Evolutionary conservation across 129 eudicot genomes (phyloP).

Genomic region (Kitagawia praeruptora): DNA sequence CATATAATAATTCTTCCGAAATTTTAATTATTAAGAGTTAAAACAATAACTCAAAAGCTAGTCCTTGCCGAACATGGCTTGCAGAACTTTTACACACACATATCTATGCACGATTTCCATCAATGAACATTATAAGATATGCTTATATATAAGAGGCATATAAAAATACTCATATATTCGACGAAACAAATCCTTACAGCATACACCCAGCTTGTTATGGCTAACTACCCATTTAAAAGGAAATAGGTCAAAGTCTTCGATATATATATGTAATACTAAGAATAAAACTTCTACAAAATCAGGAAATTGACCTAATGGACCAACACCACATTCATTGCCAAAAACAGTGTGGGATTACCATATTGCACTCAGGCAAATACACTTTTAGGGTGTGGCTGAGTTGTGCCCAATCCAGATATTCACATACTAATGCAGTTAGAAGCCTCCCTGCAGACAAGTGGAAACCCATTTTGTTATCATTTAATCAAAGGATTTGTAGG

Average conservation of each 20-base stretch:
- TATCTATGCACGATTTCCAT: neutral
- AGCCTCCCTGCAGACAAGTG: conserved; percentile 63
- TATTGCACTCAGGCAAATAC: conserved; percentile 80
- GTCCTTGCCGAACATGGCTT: neutral
- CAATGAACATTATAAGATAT: neutral
- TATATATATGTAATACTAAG: neutral
- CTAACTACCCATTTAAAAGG: neutral
- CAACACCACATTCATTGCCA: neutral
- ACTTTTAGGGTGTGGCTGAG: conserved; percentile 84
- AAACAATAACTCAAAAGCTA: neutral
- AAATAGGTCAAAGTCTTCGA: neutral
- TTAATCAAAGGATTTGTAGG: neutral
- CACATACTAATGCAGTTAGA: conserved; percentile 80
- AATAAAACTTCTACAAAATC: neutral
- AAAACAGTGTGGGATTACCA: conserved; percentile 40
- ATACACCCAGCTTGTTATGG: neutral
- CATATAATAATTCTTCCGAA: neutral
- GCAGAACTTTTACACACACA: too few relatives aligned
- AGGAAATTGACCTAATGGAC: neutral
- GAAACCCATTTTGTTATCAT: neutral
- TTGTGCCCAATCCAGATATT: conserved; percentile 97
- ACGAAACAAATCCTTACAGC: neutral
- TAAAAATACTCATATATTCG: neutral
- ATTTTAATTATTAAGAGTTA: too few relatives aligned
- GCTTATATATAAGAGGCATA: neutral